Percentiles rank a stretch among this genome's conserved stretches.
Conservation (phyloP, 2,329 filamentous ascomycete species). For the Dendryphion nanum region DNA sequence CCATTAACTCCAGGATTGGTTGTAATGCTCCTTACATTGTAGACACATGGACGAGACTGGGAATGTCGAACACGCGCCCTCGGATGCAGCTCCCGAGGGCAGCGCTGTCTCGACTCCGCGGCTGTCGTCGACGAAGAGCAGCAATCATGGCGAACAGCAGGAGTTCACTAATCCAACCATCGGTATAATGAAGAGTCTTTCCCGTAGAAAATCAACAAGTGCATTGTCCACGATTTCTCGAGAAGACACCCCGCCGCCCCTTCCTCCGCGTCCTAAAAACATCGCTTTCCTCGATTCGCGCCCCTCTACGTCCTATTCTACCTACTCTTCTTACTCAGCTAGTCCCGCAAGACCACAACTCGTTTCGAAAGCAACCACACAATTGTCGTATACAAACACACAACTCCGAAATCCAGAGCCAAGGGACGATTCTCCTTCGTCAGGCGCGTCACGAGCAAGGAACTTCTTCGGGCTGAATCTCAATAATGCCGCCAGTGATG, state of each 20-base stretch:
- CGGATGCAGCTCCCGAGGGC: slow-evolving; percentile 5
- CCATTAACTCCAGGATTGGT: too few relatives aligned
- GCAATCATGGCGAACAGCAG: slow-evolving; percentile 22
- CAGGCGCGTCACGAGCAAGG: slow-evolving; percentile 37
- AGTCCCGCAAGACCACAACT: slow-evolving; percentile 43
- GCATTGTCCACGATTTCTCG: slow-evolving; percentile 24
- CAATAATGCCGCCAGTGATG: slow-evolving; percentile 53
- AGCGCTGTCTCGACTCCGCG: slow-evolving; percentile 1
- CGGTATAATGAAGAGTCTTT: slow-evolving; percentile 28
- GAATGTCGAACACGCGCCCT: slow-evolving; percentile 18
- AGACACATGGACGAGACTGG: slow-evolving; percentile 33
- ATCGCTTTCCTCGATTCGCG: slow-evolving; percentile 29
- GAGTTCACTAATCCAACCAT: slow-evolving; percentile 36
- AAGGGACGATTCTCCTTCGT: slow-evolving; percentile 24
- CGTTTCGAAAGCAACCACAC: slow-evolving; percentile 73
- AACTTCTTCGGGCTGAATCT: slow-evolving; percentile 39
- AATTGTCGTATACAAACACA: slow-evolving; percentile 76
- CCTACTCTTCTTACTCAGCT: too few relatives aligned
- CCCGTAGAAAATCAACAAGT: slow-evolving; percentile 24
- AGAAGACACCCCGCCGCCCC: slow-evolving; percentile 54
- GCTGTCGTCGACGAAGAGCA: slow-evolving; percentile 12
- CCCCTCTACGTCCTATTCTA: slow-evolving; percentile 41
- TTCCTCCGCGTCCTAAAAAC: slow-evolving; percentile 53
- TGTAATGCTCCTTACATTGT: too few relatives aligned
- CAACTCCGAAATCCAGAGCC: slow-evolving; percentile 64